These are phyloP conservation scores for Steccherinum ochraceum DNA, from an alignment of 768 basidiomycete species.

Conservation along the genomic window DNA sequence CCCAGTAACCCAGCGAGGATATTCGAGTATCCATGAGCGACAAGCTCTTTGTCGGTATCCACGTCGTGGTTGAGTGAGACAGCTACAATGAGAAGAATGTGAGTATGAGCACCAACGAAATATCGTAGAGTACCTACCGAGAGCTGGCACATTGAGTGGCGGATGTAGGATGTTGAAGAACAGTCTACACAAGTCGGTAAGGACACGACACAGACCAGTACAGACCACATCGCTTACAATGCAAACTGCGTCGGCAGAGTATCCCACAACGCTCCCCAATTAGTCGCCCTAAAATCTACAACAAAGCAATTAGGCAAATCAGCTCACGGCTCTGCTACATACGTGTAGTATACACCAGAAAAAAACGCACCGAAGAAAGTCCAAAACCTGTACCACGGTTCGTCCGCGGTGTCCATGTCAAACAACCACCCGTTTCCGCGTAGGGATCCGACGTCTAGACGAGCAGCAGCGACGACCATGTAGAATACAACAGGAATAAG, in stretches of 20 bases:
- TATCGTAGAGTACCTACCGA: too few species aligned
- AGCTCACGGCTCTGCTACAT: not conserved
- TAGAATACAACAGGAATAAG: slow-evolving; percentile 83
- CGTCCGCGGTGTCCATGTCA: slow-evolving; percentile 48
- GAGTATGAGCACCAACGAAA: too few species aligned
- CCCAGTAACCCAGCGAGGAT: slow-evolving; percentile 74
- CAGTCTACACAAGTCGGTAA: slow-evolving; percentile 34
- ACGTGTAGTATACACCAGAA: not conserved
- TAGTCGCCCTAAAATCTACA: slow-evolving; percentile 55
- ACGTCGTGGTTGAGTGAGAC: slow-evolving; percentile 87
- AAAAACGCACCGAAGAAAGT: slow-evolving; percentile 61
- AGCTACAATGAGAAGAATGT: slow-evolving; percentile 38
- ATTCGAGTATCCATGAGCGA: slow-evolving; percentile 91
- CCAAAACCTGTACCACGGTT: slow-evolving; percentile 82
- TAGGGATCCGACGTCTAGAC: slow-evolving; percentile 53
- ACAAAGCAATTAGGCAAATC: not conserved
- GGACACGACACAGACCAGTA: not conserved
- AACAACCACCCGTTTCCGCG: slow-evolving; percentile 81
- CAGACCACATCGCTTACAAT: slow-evolving; percentile 45
- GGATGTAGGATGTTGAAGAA: slow-evolving; percentile 86
- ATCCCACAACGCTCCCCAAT: slow-evolving; percentile 62
- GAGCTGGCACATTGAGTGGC: slow-evolving; percentile 83
- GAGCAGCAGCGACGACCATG: slow-evolving; percentile 57
- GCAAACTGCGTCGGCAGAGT: slow-evolving; percentile 95
- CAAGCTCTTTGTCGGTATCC: slow-evolving; percentile 87